Evolutionary conservation across 148 eudicot genomes (phyloP).

Genomic region (Pharnaceum exiguum): DNA sequence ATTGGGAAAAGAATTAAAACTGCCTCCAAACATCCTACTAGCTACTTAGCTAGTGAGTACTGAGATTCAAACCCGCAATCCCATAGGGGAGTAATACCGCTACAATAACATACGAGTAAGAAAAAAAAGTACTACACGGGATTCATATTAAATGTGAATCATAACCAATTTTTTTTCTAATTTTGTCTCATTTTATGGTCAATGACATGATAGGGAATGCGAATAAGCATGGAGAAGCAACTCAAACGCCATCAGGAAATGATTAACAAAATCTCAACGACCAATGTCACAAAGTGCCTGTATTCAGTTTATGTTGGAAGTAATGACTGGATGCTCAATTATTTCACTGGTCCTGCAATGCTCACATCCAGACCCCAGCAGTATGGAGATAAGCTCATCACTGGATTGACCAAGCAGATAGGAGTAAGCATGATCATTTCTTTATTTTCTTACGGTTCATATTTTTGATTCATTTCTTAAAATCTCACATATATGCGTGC

Average conservation of each 20-base stretch:
- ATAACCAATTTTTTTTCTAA: too few species aligned
- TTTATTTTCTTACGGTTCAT: slow-evolving; percentile 12
- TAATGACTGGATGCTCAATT: neutral
- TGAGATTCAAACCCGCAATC: too few species aligned
- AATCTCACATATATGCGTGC: neutral
- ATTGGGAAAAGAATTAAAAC: too few species aligned
- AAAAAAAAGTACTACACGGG: neutral
- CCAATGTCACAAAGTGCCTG: neutral
- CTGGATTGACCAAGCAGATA: slow-evolving; percentile 35
- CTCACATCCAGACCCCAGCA: neutral
- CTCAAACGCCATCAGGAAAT: neutral
- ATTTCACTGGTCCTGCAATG: neutral
- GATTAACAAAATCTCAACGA: neutral
- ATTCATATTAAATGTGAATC: neutral
- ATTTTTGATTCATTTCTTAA: neutral
- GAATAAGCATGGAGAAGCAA: slow-evolving; percentile 1
- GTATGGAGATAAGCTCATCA: neutral
- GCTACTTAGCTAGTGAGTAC: too few species aligned
- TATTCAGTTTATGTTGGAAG: slow-evolving; percentile 1
- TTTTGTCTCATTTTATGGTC: neutral
- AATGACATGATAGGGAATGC: neutral
- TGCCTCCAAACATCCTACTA: too few species aligned
- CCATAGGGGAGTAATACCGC: too few species aligned
- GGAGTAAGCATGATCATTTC: slow-evolving; percentile 19
- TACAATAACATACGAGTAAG: too few species aligned